These are phyloP conservation scores for Pelargonium australe DNA, from an alignment of 441 rosid genomes.

Conservation along the genomic window DNA sequence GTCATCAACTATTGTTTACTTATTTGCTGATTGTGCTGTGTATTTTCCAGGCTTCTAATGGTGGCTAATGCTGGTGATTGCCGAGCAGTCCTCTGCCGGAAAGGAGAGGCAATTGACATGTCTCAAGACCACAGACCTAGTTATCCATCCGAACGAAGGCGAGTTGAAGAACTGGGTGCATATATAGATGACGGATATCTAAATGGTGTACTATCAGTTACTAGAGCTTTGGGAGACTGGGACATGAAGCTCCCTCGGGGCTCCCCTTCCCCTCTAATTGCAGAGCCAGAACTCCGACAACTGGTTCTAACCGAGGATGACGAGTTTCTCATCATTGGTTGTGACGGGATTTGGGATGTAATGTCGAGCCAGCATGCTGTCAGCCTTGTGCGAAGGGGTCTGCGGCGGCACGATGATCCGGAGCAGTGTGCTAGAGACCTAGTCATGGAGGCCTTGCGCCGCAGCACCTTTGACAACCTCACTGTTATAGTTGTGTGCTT, in stretches of 20 bases:
- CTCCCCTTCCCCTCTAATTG: constrained; percentile 65
- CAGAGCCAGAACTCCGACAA: constrained; percentile 74
- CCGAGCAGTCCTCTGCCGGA: constrained; percentile 63
- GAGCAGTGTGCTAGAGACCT: constrained; percentile 73
- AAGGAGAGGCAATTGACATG: constrained; percentile 60
- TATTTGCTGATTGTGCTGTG: constrained; percentile 10
- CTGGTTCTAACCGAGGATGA: constrained; percentile 66
- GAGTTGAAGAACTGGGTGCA: constrained; percentile 69
- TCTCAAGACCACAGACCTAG: constrained; percentile 75
- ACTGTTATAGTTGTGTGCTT: constrained; percentile 74
- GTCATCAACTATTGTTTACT: constrained; percentile 1
- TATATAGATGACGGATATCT: constrained; percentile 69
- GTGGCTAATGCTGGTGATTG: constrained; percentile 79
- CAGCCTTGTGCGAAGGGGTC: constrained; percentile 48
- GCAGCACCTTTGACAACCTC: constrained; percentile 64
- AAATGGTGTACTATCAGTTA: constrained; percentile 66
- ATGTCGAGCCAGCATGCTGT: constrained; percentile 88
- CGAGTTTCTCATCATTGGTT: constrained; percentile 83
- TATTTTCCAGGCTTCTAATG: constrained; percentile 50
- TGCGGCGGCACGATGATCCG: constrained; percentile 63
- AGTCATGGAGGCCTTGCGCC: constrained; percentile 64
- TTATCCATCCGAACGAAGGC: constrained; percentile 47
- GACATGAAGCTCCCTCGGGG: constrained; percentile 65
- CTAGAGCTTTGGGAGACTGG: constrained; percentile 94
- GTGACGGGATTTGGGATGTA: constrained; percentile 93